A percentile compares a stretch with the other conserved stretches of the same genome.
Conservation (phyloP, 2,329 filamentous ascomycete species). For the Aspergillus sp. region DNA sequence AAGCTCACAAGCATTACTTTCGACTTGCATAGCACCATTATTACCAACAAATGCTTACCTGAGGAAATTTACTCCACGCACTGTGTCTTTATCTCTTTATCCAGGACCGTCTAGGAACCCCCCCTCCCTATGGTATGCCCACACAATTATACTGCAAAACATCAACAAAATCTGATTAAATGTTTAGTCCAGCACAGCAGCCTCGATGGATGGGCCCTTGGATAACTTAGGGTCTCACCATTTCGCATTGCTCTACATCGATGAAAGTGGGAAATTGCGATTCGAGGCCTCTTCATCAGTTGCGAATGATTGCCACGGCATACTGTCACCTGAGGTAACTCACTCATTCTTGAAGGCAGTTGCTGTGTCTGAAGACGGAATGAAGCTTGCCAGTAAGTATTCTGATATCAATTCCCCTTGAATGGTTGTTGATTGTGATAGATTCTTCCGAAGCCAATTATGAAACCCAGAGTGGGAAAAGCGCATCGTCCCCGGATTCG, state of each 20-base stretch:
- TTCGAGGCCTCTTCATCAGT: slow-evolving; percentile 32
- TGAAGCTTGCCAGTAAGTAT: slow-evolving; percentile 21
- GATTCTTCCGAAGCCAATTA: slow-evolving; percentile 2
- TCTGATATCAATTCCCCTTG: background rate
- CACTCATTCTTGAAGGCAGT: slow-evolving; percentile 32
- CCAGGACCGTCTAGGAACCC: background rate
- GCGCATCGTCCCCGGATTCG: slow-evolving; percentile 20
- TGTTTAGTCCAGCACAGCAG: slow-evolving; percentile 19
- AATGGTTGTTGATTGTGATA: slow-evolving; percentile 4
- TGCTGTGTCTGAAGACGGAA: slow-evolving; percentile 22
- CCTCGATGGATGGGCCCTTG: slow-evolving; percentile 24
- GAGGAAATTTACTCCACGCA: background rate
- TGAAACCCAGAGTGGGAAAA: slow-evolving; percentile 13
- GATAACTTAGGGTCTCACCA: slow-evolving; percentile 26
- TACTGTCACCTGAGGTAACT: slow-evolving; percentile 30
- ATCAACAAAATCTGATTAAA: background rate
- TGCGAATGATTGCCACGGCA: slow-evolving; percentile 26
- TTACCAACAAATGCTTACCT: background rate
- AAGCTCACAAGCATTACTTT: background rate
- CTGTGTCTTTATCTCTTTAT: background rate
- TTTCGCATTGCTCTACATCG: slow-evolving; percentile 35
- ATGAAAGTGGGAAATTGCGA: slow-evolving; percentile 30
- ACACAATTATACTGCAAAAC: background rate
- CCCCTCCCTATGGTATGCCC: background rate
- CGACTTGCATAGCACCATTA: background rate